These are phyloP conservation scores for Tetraselmis chui DNA, from an alignment of 139 green algal species.

Conservation along the genomic window DNA sequence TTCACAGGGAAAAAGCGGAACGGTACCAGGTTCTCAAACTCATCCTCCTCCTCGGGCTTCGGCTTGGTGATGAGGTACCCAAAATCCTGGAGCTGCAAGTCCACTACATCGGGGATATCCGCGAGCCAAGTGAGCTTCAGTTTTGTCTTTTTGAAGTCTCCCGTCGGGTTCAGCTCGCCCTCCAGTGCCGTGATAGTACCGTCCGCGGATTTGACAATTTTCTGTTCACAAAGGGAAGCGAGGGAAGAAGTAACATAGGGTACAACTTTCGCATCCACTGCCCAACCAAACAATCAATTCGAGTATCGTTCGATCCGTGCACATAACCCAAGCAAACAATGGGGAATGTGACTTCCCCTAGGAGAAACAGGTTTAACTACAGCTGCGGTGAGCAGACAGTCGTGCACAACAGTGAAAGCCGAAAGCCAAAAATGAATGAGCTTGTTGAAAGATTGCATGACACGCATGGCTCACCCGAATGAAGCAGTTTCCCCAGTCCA, in stretches of 20 bases:
- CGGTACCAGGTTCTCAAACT: constrained; percentile 66
- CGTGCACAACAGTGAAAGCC: no score
- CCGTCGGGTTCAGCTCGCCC: constrained; percentile 74
- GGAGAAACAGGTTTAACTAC: no score
- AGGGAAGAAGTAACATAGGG: no score
- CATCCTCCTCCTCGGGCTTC: constrained; percentile 89
- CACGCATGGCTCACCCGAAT: constrained; percentile 50
- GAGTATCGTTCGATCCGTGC: no score
- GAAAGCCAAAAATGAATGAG: no score
- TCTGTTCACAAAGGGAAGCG: constrained; percentile 9
- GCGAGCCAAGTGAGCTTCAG: constrained; percentile 96
- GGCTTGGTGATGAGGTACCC: constrained; percentile 94
- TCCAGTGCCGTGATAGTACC: constrained; percentile 36
- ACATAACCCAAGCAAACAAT: no score
- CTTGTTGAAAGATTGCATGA: no score
- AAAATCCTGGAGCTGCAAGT: constrained; percentile 66
- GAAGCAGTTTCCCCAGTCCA: constrained; percentile 96
- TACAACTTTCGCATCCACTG: no score
- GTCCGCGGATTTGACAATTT: constrained; percentile 22
- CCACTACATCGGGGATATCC: constrained; percentile 34
- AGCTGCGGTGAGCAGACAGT: no score
- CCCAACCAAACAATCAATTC: no score
- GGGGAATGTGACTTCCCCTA: no score
- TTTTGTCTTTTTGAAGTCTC: constrained; percentile 91
- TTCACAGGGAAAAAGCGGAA: no score